Conservation (phyloP, 352 stramenopile genomes). For the Globisporangium emineosum region DNA sequence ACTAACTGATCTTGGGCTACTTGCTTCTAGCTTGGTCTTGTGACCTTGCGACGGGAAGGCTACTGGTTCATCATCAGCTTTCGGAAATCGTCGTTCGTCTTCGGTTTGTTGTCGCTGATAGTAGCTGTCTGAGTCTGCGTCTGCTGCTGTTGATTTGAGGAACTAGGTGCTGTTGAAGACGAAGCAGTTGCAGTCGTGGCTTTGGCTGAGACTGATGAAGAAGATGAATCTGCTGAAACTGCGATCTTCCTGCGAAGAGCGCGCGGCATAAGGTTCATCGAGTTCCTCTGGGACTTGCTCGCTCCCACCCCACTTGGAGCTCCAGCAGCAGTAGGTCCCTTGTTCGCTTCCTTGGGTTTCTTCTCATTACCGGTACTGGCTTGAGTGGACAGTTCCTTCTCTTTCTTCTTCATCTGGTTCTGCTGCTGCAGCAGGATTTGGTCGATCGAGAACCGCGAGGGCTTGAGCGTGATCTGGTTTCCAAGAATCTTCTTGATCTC, state of each 20-base stretch:
- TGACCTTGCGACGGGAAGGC: background rate
- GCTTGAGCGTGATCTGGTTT: slow-evolving; percentile 50
- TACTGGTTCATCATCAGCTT: slow-evolving; percentile 55
- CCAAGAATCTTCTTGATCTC: slow-evolving; percentile 38
- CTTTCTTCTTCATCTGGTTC: slow-evolving; percentile 16
- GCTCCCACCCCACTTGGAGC: background rate
- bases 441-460: slow-evolving; percentile 58
- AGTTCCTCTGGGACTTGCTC: slow-evolving; percentile 20
- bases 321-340: background rate
- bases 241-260: slow-evolving; percentile 34
- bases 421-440: slow-evolving; percentile 59
- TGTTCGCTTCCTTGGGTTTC: slow-evolving; percentile 11
- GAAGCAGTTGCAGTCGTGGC: background rate
- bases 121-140: background rate
- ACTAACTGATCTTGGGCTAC: too few relatives aligned
- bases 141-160: background rate
- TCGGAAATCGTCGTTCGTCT: slow-evolving; percentile 75
- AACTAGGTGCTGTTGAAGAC: background rate
- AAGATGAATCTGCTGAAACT: background rate
- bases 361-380: background rate
- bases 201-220: background rate
- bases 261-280: slow-evolving; percentile 51
- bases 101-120: slow-evolving; percentile 24
- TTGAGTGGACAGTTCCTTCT: background rate
- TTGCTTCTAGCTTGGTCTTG: too few relatives aligned